Evolutionary conservation across 1,139 yeast species (phyloP).

Genomic region (Candida sp.): DNA sequence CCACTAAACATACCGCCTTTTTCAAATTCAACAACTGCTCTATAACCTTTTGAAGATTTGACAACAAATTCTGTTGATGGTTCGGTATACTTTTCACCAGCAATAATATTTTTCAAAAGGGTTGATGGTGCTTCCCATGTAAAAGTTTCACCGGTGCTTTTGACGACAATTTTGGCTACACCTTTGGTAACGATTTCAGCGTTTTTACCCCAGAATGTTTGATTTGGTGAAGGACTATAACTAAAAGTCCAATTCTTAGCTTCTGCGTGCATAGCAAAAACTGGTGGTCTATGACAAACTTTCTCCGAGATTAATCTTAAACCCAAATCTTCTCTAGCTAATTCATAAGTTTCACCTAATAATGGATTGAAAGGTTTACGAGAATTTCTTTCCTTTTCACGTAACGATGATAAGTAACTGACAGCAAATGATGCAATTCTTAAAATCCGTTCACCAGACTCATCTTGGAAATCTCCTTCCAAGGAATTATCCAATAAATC

Average conservation of each 20-base stretch:
- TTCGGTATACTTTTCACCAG: slow-evolving; percentile 95
- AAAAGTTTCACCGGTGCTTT: slow-evolving; percentile 64
- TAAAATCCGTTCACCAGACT: slow-evolving; percentile 58
- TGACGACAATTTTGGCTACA: slow-evolving; percentile 50
- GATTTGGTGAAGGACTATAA: slow-evolving; percentile 76
- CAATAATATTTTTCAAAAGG: slow-evolving; percentile 78
- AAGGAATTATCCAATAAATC: slow-evolving; percentile 63
- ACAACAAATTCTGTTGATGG: slow-evolving; percentile 73
- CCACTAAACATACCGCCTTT: slow-evolving; percentile 78
- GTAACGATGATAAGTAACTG: slow-evolving; percentile 63
- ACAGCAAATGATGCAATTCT: slow-evolving; percentile 82
- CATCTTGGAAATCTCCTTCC: slow-evolving; percentile 28
- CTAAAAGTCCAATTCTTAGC: slow-evolving; percentile 71
- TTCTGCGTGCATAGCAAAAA: slow-evolving; percentile 78
- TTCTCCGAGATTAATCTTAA: slow-evolving; percentile 73
- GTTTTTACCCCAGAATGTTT: slow-evolving; percentile 94
- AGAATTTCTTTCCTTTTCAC: slow-evolving; percentile 70
- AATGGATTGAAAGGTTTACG: slow-evolving; percentile 94
- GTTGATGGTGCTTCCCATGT: slow-evolving; percentile 85
- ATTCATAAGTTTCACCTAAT: slow-evolving; percentile 82
- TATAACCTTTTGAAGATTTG: slow-evolving; percentile 63
- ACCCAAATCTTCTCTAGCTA: slow-evolving; percentile 75
- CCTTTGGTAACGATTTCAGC: slow-evolving; percentile 83
- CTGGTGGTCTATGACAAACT: slow-evolving; percentile 78
- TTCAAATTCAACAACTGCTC: slow-evolving; percentile 72